Evolutionary conservation across 192 early-diverging fungal species (phyloP).

Genomic region (Coemansia sp.): DNA sequence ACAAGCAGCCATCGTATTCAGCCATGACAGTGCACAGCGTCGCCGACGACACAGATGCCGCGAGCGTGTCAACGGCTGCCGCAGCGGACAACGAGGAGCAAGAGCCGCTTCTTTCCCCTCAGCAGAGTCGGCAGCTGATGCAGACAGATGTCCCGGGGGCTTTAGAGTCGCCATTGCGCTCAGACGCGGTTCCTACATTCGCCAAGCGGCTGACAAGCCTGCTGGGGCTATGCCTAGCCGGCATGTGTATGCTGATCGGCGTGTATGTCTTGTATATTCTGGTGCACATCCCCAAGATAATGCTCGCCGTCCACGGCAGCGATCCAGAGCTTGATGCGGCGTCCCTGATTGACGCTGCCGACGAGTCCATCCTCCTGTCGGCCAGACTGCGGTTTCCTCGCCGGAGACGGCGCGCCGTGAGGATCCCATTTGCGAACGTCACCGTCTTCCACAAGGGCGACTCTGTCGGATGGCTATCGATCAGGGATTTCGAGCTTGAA

Average conservation of each 20-base stretch:
- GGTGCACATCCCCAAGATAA: conserved; percentile 20
- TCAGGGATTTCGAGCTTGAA: conserved; percentile 18
- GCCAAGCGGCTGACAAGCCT: conserved; percentile 8
- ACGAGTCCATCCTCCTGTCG: conserved; percentile 23
- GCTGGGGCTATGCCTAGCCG: conserved; percentile 23
- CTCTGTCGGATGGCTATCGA: conserved; percentile 29
- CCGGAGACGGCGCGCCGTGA: conserved; percentile 8
- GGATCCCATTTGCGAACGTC: conserved; percentile 26
- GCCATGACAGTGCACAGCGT: neutral
- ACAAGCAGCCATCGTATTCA: neutral
- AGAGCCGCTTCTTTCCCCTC: conserved; percentile 21
- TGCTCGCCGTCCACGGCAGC: conserved; percentile 10
- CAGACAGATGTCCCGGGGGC: neutral
- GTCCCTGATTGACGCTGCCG: conserved; percentile 25
- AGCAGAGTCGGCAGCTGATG: neutral
- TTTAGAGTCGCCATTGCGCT: neutral
- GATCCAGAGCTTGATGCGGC: conserved; percentile 21
- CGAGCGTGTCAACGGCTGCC: neutral
- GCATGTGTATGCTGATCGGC: conserved; percentile 21
- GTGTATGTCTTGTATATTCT: conserved; percentile 37
- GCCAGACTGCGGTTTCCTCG: conserved; percentile 23
- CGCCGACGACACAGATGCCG: neutral
- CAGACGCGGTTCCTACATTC: neutral
- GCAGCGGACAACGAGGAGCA: conserved; percentile 14
- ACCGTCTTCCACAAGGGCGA: conserved; percentile 29